Base-by-base conservation (phyloP, 2,329 filamentous ascomycete species). In the Grosmannia serpens region DNA sequence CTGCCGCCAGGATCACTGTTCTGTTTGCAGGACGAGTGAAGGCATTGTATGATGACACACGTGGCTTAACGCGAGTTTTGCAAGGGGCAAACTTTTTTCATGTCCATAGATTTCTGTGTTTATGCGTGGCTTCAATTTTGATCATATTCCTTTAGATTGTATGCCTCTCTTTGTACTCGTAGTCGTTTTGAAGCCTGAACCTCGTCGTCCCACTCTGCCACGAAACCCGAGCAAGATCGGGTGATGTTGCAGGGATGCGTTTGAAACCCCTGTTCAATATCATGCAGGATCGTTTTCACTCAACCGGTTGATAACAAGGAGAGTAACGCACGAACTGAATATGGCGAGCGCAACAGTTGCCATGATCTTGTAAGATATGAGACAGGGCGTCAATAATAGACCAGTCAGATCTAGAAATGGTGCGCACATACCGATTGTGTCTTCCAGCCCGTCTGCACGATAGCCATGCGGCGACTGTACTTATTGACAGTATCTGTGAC, bases 381-480 rank as follows among this genome's bases (percentile, higher is more conserved):
- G 15, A 24, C 22, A 20, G 31, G 11, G 22, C 4, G 46, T 56
- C 10, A 38, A 26, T 10, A n/a, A 2, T 5, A 20, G 53, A 10
- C n/a, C 5, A 15, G 24, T 6, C 35, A 29, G 29, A 41, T 4
- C 33, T 27, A 53, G 17, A n/a, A 31, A 11, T 20, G 26, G 15
- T 8, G 22, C 15, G 4, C 10, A 69, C 77, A 63, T 67, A 95
- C 88, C 49, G 86, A 71, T 69, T 97, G 91, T 44, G 94, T 97
- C 72, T 90, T 92, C 87, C 89, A 94, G 1, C 94, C 94, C 33
- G 85, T 88, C 74, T 99, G 94, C 46, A 99, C 94, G 62, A 97
- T 80, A 0, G 94, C 94, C 29, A 80, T 79, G 64, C 85, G 83
- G 46, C 81, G 78, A 65, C 87, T 87, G 70, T 96, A 99, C 68